These are phyloP conservation scores for Fraxinus greggii DNA, from an alignment of 305 asterid genomes.

Conservation along the genomic window DNA sequence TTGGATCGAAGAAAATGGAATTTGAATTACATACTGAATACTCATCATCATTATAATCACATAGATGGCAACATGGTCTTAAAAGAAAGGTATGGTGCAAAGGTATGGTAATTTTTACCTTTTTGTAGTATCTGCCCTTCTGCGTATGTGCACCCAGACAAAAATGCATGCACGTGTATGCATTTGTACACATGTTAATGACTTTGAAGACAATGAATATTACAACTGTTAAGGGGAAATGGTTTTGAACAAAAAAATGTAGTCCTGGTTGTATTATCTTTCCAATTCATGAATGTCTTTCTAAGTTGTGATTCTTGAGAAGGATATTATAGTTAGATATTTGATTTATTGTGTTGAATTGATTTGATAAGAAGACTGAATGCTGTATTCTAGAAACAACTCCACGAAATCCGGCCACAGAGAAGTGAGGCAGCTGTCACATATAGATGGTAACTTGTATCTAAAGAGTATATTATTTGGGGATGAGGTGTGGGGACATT, in stretches of 20 bases:
- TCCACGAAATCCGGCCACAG: neutral
- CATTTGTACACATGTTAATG: neutral
- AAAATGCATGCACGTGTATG: constrained; percentile 7
- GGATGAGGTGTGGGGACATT: neutral
- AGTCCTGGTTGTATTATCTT: neutral
- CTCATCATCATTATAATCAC: constrained; percentile 96
- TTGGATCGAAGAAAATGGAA: constrained; percentile 73
- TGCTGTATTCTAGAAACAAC: neutral
- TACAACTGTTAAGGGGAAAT: neutral
- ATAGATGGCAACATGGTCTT: constrained; percentile 91
- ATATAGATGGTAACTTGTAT: neutral
- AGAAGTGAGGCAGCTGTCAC: neutral
- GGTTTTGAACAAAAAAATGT: neutral
- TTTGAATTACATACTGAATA: constrained; percentile 81
- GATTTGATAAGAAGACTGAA: neutral
- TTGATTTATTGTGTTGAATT: neutral
- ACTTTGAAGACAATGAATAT: neutral
- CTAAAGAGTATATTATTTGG: neutral
- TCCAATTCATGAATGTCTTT: neutral
- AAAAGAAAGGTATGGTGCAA: constrained; percentile 95
- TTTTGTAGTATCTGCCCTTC: constrained; percentile 22
- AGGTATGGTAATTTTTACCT: constrained; percentile 58
- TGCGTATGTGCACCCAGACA: neutral
- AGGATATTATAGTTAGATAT: neutral
- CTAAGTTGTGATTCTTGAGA: neutral